Conservation (phyloP, 768 basidiomycete species). For the Pilatotrama ljubarskyi region DNA sequence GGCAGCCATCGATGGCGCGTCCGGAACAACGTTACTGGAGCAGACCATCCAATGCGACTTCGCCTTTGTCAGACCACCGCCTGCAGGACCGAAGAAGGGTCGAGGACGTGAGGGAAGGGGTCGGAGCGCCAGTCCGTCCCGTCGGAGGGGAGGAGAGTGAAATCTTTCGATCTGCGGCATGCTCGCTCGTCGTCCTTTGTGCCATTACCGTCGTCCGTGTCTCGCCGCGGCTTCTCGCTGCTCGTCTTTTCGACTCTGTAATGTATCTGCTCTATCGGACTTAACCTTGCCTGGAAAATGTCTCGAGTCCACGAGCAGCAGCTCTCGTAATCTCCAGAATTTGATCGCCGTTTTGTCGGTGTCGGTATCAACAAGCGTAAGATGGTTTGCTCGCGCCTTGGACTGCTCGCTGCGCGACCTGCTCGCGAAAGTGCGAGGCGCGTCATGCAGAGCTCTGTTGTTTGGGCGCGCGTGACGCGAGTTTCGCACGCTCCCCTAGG, state of each 20-base stretch:
- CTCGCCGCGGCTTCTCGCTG: background rate
- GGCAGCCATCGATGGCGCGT: slow-evolving; percentile 87
- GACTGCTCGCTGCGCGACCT: background rate
- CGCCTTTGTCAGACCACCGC: slow-evolving; percentile 85
- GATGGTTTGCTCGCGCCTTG: too few species aligned
- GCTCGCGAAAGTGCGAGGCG: background rate
- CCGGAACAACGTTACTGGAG: slow-evolving; percentile 80
- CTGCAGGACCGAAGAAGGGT: slow-evolving; percentile 78
- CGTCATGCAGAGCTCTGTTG: background rate
- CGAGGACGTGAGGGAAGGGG: slow-evolving; percentile 61
- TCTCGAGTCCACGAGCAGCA: background rate
- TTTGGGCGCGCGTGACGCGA: slow-evolving; percentile 11
- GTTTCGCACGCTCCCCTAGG: slow-evolving; percentile 15
- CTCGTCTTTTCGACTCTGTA: slow-evolving; percentile 2
- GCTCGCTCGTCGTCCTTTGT: slow-evolving; percentile 3
- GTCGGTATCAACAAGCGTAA: too few species aligned
- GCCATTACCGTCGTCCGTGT: slow-evolving; percentile 7
- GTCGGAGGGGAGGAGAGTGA: slow-evolving; percentile 40
- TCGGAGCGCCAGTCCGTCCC: slow-evolving; percentile 80
- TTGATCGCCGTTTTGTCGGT: background rate
- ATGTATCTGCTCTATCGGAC: slow-evolving; percentile 8
- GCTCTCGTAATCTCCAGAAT: background rate
- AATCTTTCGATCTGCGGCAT: background rate
- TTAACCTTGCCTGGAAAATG: background rate
- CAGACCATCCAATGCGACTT: slow-evolving; percentile 89